Evolutionary conservation across 306 rosid species (phyloP), one percentile per base, ranked within the genome.

Genomic region (Oemleria cerasiformis): DNA sequence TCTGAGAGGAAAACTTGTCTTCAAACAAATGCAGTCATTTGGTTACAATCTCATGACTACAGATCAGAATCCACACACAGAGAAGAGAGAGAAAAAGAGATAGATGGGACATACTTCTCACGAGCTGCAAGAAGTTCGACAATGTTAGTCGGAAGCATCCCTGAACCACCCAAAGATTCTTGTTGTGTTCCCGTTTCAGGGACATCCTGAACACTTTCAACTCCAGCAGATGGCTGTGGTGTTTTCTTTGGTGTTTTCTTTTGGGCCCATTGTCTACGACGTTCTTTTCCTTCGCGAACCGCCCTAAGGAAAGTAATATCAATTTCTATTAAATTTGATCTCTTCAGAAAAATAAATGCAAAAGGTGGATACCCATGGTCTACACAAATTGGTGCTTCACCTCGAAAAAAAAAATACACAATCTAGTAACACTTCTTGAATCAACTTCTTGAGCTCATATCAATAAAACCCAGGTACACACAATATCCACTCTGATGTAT

Each of bases 61-160:
- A 48, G 34, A 23, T 9, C 7, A 76, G 9, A 34, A 70, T 13
- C 11, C 50, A 65, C 3, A 17, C 4, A n/a, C 41, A 70, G 25
- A 55, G 39, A 56, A 23, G 30, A 25, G 30, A 23, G 39, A n/a
- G 17, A 25, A 25, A 25, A 25, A 2, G 15, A 56, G 15, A 73
- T 20, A 11, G 43, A 17, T 15, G 41, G 41, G 6, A 45, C 80
- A 74, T 84, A 84, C 97, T 93, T 94, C 82, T 91, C 99, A n/a
- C 85, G 87, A 20, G 90, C 83, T 45, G 87, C 91, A 77, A 94
- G 89, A 88, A 82, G 73, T 67, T 89, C 83, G 43, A 94, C 99
- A 38, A 94, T 85, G 82, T 78, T 70, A 14, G 82, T 64, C 2
- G 99, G 95, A 74, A 94, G 99, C 89, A 87, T 87, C 49, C 92